Percentiles rank a stretch among this genome's conserved stretches.
Evolutionary conservation across 176 grass and related monocot species (phyloP).

Genomic region (Bothriochloa decipiens): DNA sequence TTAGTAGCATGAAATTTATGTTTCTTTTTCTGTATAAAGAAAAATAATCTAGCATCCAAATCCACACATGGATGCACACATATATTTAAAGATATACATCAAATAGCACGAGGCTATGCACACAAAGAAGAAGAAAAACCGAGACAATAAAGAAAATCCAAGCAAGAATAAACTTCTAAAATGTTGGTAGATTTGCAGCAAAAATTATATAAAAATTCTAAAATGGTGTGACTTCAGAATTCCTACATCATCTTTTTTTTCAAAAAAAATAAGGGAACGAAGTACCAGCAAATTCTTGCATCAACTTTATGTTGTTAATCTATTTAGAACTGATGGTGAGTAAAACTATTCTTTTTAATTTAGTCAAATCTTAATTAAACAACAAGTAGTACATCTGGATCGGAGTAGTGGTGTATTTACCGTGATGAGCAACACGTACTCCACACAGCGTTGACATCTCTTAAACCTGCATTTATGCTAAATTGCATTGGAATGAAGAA

Average conservation of each 20-base stretch:
- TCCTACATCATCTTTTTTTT: too few species aligned
- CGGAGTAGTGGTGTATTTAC: background rate
- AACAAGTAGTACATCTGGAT: background rate
- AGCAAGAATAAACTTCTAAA: too few species aligned
- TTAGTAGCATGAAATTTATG: background rate
- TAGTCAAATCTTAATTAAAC: background rate
- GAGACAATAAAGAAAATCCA: too few species aligned
- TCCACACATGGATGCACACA: too few species aligned
- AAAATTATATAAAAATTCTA: background rate
- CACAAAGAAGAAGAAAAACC: too few species aligned
- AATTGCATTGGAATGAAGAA: conserved; percentile 8
- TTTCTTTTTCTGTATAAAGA: background rate
- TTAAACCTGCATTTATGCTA: conserved; percentile 26
- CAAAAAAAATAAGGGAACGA: too few species aligned
- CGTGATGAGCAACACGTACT: background rate
- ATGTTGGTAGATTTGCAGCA: too few species aligned
- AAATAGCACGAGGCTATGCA: too few species aligned
- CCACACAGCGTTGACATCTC: conserved; percentile 37
- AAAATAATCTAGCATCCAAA: background rate
- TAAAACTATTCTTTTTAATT: background rate
- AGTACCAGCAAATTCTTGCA: background rate
- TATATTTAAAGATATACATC: too few species aligned
- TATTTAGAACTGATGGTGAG: background rate
- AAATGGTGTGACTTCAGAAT: too few species aligned
- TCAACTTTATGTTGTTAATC: background rate